Evolutionary conservation across 202 grass and related monocot genomes (phyloP).

Genomic region (Bolboschoenoplectus hybrid): DNA sequence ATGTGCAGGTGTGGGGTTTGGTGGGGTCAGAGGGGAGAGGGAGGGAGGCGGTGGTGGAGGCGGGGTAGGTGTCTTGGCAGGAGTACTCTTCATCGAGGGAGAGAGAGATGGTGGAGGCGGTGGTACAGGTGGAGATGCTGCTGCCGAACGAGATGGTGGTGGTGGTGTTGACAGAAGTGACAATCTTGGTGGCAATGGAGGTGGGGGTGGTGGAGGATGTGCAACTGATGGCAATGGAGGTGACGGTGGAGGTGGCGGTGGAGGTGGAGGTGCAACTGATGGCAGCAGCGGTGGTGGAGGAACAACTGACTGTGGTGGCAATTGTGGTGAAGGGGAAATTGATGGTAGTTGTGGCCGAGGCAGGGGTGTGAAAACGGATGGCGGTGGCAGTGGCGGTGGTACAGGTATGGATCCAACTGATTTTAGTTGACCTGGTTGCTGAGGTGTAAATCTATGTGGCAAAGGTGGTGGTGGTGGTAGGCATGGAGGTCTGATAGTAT

Average conservation of each 20-base stretch:
- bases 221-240: constrained; percentile 27
- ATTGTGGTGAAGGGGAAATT: constrained; percentile 16
- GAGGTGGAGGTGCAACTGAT: constrained; percentile 39
- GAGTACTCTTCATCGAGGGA: constrained; percentile 23
- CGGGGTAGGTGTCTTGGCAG: not conserved
- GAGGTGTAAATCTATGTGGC: constrained; percentile 14
- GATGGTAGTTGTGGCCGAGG: constrained; percentile 8
- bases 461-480: constrained; percentile 26
- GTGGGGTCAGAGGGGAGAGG: constrained; percentile 30
- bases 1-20: constrained; percentile 45
- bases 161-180: constrained; percentile 20
- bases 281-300: constrained; percentile 32
- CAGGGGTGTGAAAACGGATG: constrained; percentile 15
- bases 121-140: constrained; percentile 38
- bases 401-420: constrained; percentile 27
- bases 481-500: constrained; percentile 42
- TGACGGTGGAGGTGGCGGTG: constrained; percentile 10
- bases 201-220: constrained; percentile 30
- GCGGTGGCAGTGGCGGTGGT: constrained; percentile 26
- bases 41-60: constrained; percentile 43
- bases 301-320: constrained; percentile 19
- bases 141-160: constrained; percentile 38
- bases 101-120: constrained; percentile 25
- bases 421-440: constrained; percentile 5
- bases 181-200: constrained; percentile 23